A percentile compares a stretch with the other conserved stretches of the same genome.
Conservation (phyloP, 371 early-diverging fungal genomes). For the Syncephalis plumigaleata region DNA sequence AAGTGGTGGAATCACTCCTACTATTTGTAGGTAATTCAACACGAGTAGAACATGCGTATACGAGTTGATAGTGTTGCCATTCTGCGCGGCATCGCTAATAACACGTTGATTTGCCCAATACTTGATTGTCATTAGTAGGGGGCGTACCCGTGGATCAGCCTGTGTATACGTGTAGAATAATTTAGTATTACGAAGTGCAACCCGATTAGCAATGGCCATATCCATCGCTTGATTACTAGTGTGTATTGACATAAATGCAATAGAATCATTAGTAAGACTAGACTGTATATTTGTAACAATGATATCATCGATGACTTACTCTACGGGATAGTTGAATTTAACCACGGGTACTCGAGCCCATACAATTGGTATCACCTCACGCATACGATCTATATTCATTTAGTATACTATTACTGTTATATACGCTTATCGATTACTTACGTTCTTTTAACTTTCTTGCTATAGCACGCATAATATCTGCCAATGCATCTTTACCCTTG, state of each 20-base stretch:
- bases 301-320: conserved; percentile 20
- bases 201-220: conserved; percentile 55
- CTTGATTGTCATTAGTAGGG: conserved; percentile 49
- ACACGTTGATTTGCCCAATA: conserved; percentile 54
- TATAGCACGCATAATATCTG: background rate
- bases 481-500: too few relatives aligned
- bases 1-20: conserved; percentile 55
- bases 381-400: conserved; percentile 38
- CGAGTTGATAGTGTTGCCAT: conserved; percentile 10
- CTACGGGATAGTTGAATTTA: conserved; percentile 30
- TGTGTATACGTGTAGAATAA: conserved; percentile 50
- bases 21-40: background rate
- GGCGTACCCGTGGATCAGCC: conserved; percentile 53
- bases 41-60: background rate
- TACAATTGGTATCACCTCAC: conserved; percentile 26
- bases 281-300: background rate
- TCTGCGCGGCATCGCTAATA: conserved; percentile 28
- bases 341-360: conserved; percentile 45
- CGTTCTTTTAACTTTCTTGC: background rate
- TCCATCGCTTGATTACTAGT: conserved; percentile 33
- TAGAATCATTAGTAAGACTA: background rate
- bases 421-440: conserved; percentile 3
- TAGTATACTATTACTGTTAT: too few relatives aligned
- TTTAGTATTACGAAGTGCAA: conserved; percentile 54
- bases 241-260: background rate